phyloP scores from a whole-genome alignment of 2,329 filamentous ascomycete genomes.

The Pseudopithomyces chartarum region DNA sequence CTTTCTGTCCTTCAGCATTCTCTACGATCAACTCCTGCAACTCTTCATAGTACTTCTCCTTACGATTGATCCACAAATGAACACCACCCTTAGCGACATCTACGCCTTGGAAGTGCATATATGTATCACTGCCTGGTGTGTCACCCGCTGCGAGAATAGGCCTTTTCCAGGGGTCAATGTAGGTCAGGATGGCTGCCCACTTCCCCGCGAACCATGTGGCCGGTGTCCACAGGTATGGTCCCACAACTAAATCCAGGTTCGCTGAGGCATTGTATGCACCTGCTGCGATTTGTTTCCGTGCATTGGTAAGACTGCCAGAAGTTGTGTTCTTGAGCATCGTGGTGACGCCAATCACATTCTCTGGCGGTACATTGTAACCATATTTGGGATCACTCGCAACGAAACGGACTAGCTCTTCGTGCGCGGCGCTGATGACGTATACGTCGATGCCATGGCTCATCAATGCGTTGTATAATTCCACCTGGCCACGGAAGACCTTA shows the following conservation, averaged over 20 bases:
- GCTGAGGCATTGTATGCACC: slow-evolving; percentile 30
- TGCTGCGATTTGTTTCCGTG: slow-evolving; percentile 31
- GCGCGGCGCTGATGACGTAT: slow-evolving; percentile 35
- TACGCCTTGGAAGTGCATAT: slow-evolving; percentile 38
- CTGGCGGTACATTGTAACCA: slow-evolving; percentile 35
- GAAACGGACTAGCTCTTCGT: slow-evolving; percentile 40
- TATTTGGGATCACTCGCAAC: slow-evolving; percentile 39
- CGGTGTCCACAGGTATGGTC: slow-evolving; percentile 36
- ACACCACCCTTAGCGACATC: slow-evolving; percentile 34
- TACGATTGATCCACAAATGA: slow-evolving; percentile 36
- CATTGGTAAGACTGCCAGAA: slow-evolving; percentile 32
- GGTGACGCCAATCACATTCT: slow-evolving; percentile 39
- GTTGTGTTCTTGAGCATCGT: slow-evolving; percentile 34
- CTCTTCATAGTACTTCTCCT: slow-evolving; percentile 21
- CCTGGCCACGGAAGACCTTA: slow-evolving; percentile 31
- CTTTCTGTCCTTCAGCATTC: slow-evolving; percentile 28
- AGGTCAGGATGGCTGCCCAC: slow-evolving; percentile 37
- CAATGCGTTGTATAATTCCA: slow-evolving; percentile 34
- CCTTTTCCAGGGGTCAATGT: slow-evolving; percentile 38
- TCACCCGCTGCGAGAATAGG: slow-evolving; percentile 34
- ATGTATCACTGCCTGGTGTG: slow-evolving; percentile 37
- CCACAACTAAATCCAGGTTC: slow-evolving; percentile 32
- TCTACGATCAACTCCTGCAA: slow-evolving; percentile 29
- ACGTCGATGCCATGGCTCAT: slow-evolving; percentile 37
- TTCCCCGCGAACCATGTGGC: slow-evolving; percentile 39